Base-by-base conservation (phyloP, 2,329 filamentous ascomycete genomes). In the Cladosporium sphaerospermum region DNA sequence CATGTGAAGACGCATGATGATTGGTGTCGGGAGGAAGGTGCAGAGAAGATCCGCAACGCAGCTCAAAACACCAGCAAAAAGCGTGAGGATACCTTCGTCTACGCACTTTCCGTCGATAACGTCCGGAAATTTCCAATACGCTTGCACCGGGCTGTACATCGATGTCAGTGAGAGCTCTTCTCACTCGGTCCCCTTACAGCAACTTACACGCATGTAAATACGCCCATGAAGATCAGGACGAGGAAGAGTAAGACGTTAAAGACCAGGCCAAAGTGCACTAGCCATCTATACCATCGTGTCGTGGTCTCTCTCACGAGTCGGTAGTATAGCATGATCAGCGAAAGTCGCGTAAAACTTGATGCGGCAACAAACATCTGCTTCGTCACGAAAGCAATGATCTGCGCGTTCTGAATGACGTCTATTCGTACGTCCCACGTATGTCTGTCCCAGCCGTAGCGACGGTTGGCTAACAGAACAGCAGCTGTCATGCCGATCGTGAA, bases 321-420 rank as follows among this genome's bases (percentile, higher is more conserved):
- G 49, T 74, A 75, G 57, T 75, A 77, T 59, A 76, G 74, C 57
- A 64, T 70, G 33, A 75, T 69, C 8, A 76, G 62, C 0, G 71
- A 74, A 13, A 74, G 62, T 13, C 74, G 64, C 0, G 72, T 75
- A 53, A 74, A 75, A 0, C 69, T 71, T 1, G 73, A 64, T 2
- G 73, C 72, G 10, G 67, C 59, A 2, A 66, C 68, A 56, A 75
- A 76, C 4, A 72, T 59, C 6, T 73, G 48, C 57, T 76, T 75
- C 3, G 73, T 67, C 1, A 63, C 60, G 59, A 75, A 69, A 3
- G 71, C 73, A 11, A 73, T 66, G 52, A 73, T 71, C 18, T 60
- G 58, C 4, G 67, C 64, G 23, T 45, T 50, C 52, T 61, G 53
- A 4, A 63, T 59, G 7, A 44, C 11, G 19, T 37, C 45, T 18